Base-by-base conservation (phyloP, 192 early-diverging fungal genomes). In the Diversispora epigaea region DNA sequence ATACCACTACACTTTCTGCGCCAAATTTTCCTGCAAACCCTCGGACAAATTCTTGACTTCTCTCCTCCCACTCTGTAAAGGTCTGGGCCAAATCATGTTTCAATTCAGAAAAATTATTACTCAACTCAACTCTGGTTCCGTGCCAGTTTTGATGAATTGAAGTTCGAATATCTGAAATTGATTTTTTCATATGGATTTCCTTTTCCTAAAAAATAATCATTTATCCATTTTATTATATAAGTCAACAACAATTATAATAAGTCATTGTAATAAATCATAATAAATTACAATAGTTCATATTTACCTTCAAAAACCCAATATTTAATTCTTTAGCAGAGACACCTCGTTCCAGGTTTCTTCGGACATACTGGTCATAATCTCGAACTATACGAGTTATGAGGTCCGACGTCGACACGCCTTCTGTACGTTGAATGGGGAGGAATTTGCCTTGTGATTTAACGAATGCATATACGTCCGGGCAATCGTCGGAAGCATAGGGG, bases 331-430 rank as follows among this genome's bases (percentile, higher is more conserved):
- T 93, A 57, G 91, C 87, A 50, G 85, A 89, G 45, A 94, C 88
- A 1, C 93, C 93, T 60, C 93, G 86, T 80, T 93, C 92, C n/a
- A 94, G 82, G 79, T 94, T 94, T 60, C 93, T 86, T 74, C 91
- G 84, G 67, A 94, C 80, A 76, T 93, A 94, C 76, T 89, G 83
- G 82, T 94, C 93, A 78, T 94, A 94, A 76, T 94, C 92, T 62
- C 89, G 86, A 17, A 94, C 90, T 76, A 94, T 94, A 12, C 93
- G 88, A 4, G 92, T 94, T 69, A 94, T 94, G 43, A 94, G 76
- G 67, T 94, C 93, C 0, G 91, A 92, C 0, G 93, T 94, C 15
- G 91, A 92, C 0, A 93, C 84, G 55, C 92, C 92, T 47, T 92
- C 93, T n/a, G 93, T 93, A 65, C 93, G 87, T 79, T 90, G 82